Evolutionary conservation across 2,329 filamentous ascomycete genomes (phyloP).

Genomic region (Coniochaeta hoffmannii): DNA sequence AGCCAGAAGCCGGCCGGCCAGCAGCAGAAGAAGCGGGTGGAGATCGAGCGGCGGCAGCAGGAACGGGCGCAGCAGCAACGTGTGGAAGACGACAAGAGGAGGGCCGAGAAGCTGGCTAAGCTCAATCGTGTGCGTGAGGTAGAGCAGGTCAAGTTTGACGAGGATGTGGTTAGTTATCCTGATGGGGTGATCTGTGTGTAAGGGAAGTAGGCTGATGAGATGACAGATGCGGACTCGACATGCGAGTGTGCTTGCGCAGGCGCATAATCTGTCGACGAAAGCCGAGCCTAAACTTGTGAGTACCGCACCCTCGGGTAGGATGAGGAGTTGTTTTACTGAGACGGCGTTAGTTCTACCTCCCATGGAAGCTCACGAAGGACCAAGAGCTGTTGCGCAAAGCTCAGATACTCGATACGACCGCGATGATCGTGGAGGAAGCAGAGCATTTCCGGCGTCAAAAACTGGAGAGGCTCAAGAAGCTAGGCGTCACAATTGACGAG

Average conservation of each 20-base stretch:
- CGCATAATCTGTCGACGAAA: conserved; percentile 66
- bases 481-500: conserved; percentile 35
- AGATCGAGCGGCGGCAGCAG: conserved; percentile 76
- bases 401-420: conserved; percentile 61
- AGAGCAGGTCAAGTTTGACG: conserved; percentile 70
- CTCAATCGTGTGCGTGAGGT: conserved; percentile 52
- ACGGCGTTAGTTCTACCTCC: conserved; percentile 66
- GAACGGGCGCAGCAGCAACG: conserved; percentile 68
- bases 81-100: conserved; percentile 61
- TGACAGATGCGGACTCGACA: conserved; percentile 68
- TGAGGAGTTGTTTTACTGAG: conserved; percentile 1
- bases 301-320: background rate
- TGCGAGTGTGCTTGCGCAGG: conserved; percentile 60
- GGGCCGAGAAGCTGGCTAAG: conserved; percentile 57
- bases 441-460: conserved; percentile 51
- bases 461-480: conserved; percentile 30
- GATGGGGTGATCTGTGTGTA: conserved; percentile 12
- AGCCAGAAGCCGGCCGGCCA: conserved; percentile 56
- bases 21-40: conserved; percentile 62
- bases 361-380: conserved; percentile 63
- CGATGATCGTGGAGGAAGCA: conserved; percentile 55
- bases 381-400: conserved; percentile 61
- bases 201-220: conserved; percentile 8
- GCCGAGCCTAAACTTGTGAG: conserved; percentile 68
- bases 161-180: conserved; percentile 57